Evolutionary conservation across 202 grass and related monocot species (phyloP), one percentile per base, ranked within the genome.

Genomic region (Saccharum hybrid): DNA sequence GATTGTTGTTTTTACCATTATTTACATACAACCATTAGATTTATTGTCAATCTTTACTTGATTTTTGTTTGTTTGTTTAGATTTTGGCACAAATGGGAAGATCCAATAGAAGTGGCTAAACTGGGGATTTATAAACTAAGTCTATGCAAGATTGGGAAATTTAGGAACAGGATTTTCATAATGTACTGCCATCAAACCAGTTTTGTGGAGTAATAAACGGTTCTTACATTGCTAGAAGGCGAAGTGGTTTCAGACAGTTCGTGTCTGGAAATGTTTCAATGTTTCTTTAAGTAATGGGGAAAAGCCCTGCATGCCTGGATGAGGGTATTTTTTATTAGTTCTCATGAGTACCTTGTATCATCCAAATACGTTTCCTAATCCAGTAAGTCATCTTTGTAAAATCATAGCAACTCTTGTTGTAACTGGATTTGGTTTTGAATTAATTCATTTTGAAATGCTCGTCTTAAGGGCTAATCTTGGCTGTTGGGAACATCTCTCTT

Each of bases 301-400:
- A 76, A 66, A 59, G 10, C n/a, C 8, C 15, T 59, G 51, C 61
- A 60, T 81, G 10, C 19, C 2, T 62, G 30, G 23, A 72, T 66
- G 4, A 49, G n/a, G 38, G 65, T 48, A n/a, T n/a, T 74, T 84
- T 22, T 57, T 36, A 13, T 56, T 59, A 23, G 41, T 64, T 63
- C 23, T n/a, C 56, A 39, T 7, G 8, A 73, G n/a, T 43, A 64
- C 38, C 19, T 70, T 54, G 12, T 51, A 80, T 61, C 2, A 0
- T 81, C 69, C 66, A 80, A 42, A 84, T 31, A 52, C 76, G 72
- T 75, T 22, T 8, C 63, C 49, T 26, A 70, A 61, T 12, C 31
- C 48, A 37, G 14, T 23, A 77, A 65, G 68, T 39, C 59, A 46
- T 45, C 42, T 34, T 46, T 43, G 65, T 65, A 65, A 83, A 79